Base-by-base conservation (phyloP, 768 basidiomycete genomes). In the Leccinellum albellum region DNA sequence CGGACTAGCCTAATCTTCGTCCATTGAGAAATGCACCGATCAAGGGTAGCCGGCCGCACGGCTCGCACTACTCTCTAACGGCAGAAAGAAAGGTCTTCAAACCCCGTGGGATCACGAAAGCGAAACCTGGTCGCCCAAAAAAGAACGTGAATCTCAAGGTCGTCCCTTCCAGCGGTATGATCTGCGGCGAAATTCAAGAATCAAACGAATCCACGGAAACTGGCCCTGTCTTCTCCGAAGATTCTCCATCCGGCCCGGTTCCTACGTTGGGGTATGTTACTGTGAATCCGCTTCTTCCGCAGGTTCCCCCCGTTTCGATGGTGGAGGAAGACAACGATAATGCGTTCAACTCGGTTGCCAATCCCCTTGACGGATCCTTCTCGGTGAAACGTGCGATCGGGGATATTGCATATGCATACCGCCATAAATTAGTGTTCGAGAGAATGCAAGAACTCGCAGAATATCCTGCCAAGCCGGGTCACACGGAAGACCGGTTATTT, bases 101-200 rank as follows among this genome's bases (percentile, higher is more conserved):
- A 47, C 55, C 67, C 53, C 69, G 71, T 42, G 69, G 67, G 44
- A 40, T 71, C 60, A 63, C 66, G 15, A 74, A 71, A 57, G 59
- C 56, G 44, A 80, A 59, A 57, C 62, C 58, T 12, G 69, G 69
- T 44, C 69, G 68, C 50, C 70, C 69, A 37, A 72, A 52, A 57
- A 74, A 67, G 53, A 56, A 40, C 13, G 31, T 28, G 50, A 53
- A 55, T 56, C 51, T 33, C 45, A 59, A 59, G 55, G 31, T 51
- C 31, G 32, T 29, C 28, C 55, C 55, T 20, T 42, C 40, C 40
- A 42, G 2, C 20, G 40, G 40, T n/a, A 24, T 15, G 28, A 17
- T 47, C 49, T 32, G 57, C 53, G 60, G 57, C 53, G 60, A 64
- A 53, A 51, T 59, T 49, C 53, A 44, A 26, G 53, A 57, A 51